Evolutionary conservation across 1,284 basidiomycete genomes (phyloP), one percentile per base, ranked within the genome.

Genomic region (Trichosporon ovoides): DNA sequence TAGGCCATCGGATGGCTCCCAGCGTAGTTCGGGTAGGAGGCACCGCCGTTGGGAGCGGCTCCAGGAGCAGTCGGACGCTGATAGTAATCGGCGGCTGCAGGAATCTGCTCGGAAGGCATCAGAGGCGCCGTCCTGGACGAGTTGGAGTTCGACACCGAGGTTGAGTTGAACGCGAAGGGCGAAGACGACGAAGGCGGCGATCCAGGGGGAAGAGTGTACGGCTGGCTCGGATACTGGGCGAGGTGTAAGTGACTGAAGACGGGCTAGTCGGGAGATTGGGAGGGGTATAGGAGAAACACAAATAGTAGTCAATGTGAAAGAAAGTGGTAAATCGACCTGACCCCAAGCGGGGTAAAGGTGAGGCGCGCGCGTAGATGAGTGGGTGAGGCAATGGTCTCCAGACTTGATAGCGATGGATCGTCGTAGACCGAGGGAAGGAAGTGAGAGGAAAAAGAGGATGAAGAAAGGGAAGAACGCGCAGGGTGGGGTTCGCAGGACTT

Each of bases 1-100:
- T 73, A 72, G 10, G 58, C 64, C 66, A 74, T 68, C 1, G 71
- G 65, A 18, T 68, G 68, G 54, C 69, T 69, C 13, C 66, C 57
- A 11, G 59, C 38, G 65, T 63, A 53, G 52, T 52, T 56, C 10
- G 70, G 63, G 52, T 67, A 72, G 13, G 60, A 37, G 35, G 52
- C 60, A 46, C n/a, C n/a, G n/a, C 54, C 53, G 31, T 60, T 59
- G 2, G 43, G 43, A 5, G 43, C 43, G 6, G 43, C 43, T n/a
- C 43, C 43, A 28, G 43, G 43, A 18, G 43, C 43, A 4, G 43
- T 22, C 43, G 43, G 43, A 6, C 43, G 43, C 43, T 48, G 43
- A 22, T 48, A 48, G 43, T 48, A 48, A 24, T 48, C 43, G 22
- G 43, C 43, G 14, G 43, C 28, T 9, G 24, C 22, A 10, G 43